Base-by-base conservation (phyloP, 441 rosid genomes). In the Croton setiger region DNA sequence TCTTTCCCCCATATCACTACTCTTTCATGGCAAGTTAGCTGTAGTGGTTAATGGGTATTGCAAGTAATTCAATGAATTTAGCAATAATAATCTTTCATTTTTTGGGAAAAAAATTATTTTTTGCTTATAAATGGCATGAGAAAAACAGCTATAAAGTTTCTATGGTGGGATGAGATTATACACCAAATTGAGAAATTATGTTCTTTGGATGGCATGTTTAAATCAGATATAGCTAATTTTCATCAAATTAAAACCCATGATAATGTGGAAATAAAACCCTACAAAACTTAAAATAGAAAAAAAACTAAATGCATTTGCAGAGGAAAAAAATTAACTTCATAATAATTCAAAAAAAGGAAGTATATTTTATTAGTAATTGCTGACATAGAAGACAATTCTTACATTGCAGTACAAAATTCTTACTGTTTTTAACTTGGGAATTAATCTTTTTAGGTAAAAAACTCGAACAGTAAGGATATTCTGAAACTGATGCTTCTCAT, bases 281-380 rank as follows among this genome's bases (percentile, higher is more conserved):
- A 37, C 47, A 10, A n/a, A 41, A 7, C 13, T 33, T 17, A 36
- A 12, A 31, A 69, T 5, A 59, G 48, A 57, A n/a, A 69, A 51
- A 51, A 36, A 35, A 7, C 36, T 12, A 18, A 54, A 27, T 58
- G 35, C 61, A 64, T 56, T 56, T 47, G 43, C 69, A 63, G 43
- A 27, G 31, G 54, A 63, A 55, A n/a, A 39, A 55, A 3, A 45
- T 64, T 14, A 70, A 62, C 44, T 70, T 41, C 53, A 54, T 58
- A 36, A 52, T 43, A 53, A 36, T 31, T 35, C 18, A 52, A 62
- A 18, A 55, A 43, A 53, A 4, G 7, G 13, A 7, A 7, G 56
- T 9, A 4, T 52, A 18, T 20, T 5, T 41, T n/a, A 11, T 43
- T 56, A 5, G 2, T 27, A 27, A 7, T 15, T 8, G 11, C 48